Evolutionary conservation across 1,284 basidiomycete genomes (phyloP).

Genomic region (Psilocybe mexicana): DNA sequence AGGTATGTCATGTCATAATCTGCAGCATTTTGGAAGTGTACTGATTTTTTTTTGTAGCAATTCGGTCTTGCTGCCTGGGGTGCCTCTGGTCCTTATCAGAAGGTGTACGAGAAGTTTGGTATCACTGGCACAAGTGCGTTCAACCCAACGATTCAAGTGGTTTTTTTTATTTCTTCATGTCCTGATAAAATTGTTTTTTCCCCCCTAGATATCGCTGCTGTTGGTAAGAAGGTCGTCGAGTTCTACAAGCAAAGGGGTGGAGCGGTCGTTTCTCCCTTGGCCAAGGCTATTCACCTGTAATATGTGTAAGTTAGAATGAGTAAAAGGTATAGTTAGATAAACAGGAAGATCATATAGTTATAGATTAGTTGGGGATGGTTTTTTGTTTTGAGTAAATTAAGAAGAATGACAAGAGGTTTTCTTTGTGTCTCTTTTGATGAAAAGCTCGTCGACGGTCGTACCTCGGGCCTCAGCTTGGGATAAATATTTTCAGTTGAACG

Average conservation of each 20-base stretch:
- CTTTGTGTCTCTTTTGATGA: too few relatives aligned
- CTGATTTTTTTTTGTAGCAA: slow-evolving; percentile 46
- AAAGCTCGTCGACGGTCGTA: background rate
- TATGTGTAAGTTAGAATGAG: background rate
- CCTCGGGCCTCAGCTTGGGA: background rate
- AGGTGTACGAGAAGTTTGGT: slow-evolving; percentile 90
- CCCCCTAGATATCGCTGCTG: slow-evolving; percentile 66
- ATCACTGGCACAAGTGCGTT: slow-evolving; percentile 76
- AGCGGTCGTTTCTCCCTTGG: slow-evolving; percentile 76
- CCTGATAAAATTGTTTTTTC: background rate
- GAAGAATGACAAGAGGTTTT: background rate
- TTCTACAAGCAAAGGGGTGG: slow-evolving; percentile 86
- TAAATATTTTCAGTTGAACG: background rate
- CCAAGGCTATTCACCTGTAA: slow-evolving; percentile 60
- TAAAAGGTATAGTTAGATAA: too few relatives aligned
- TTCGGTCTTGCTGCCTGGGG: slow-evolving; percentile 83
- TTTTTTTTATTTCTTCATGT: slow-evolving; percentile 12
- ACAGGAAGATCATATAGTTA: background rate
- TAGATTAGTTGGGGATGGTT: background rate
- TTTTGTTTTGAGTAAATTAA: too few relatives aligned
- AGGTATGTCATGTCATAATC: slow-evolving; percentile 39
- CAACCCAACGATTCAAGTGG: background rate
- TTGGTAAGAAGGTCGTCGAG: slow-evolving; percentile 83
- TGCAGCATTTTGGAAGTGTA: background rate
- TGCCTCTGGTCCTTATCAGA: slow-evolving; percentile 85